These are phyloP conservation scores for Hericium rajendrae DNA, from an alignment of 768 basidiomycete species.

Conservation along the genomic window DNA sequence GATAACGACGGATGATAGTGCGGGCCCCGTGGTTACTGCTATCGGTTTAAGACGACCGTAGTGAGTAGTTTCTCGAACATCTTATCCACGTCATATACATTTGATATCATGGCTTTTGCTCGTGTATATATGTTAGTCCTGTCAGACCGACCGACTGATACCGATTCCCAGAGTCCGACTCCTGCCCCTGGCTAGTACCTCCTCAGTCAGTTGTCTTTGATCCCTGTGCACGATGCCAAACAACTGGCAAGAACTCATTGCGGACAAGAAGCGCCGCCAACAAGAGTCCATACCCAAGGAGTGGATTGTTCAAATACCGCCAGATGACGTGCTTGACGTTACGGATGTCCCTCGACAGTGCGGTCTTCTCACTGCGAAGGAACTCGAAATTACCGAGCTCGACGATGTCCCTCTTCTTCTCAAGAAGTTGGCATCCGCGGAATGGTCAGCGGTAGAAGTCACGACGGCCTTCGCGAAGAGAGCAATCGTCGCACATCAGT, in stretches of 20 bases:
- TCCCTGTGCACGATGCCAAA: slow-evolving; percentile 2
- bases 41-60: no score
- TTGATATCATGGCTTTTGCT: no score
- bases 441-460: slow-evolving; percentile 51
- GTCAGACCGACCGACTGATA: no score
- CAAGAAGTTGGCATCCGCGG: slow-evolving; percentile 37
- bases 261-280: slow-evolving; percentile 27
- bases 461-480: slow-evolving; percentile 38
- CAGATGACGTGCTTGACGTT: slow-evolving; percentile 41
- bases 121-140: no score
- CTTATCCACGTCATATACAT: no score
- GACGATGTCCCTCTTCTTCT: slow-evolving; percentile 38
- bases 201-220: no score
- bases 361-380: slow-evolving; percentile 45
- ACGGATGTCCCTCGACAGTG: slow-evolving; percentile 41
- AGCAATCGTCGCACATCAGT: slow-evolving; percentile 40
- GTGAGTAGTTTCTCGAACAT: no score
- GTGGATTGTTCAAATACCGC: slow-evolving; percentile 48
- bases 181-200: no score
- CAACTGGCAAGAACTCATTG: slow-evolving; percentile 7
- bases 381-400: slow-evolving; percentile 53
- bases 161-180: no score
- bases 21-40: no score
- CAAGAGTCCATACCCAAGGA: slow-evolving; percentile 48
- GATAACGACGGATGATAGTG: no score